Evolutionary conservation across 164 flowering plant genomes (phyloP).

Genomic region (Aristolochia californica): DNA sequence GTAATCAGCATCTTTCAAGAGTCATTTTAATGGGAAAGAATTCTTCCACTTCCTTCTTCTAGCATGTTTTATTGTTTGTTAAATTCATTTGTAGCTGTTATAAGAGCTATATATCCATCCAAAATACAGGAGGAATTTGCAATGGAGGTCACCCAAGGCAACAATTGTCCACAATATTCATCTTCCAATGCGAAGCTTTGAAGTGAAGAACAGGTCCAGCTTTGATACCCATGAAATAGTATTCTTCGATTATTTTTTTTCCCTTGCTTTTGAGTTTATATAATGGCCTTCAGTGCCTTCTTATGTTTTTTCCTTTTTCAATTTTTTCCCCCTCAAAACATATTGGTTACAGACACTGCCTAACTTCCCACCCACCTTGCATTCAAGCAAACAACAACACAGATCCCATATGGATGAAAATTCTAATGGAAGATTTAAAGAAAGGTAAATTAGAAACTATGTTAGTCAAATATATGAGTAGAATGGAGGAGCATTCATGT

Average conservation of each 20-base stretch:
- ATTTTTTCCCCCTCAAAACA: not conserved
- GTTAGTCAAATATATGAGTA: too few relatives aligned
- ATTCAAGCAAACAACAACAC: too few relatives aligned
- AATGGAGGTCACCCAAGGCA: constrained; percentile 59
- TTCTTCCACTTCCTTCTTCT: not conserved
- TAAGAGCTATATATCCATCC: not conserved
- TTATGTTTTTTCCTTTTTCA: not conserved
- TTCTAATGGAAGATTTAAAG: too few relatives aligned
- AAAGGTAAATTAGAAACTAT: too few relatives aligned
- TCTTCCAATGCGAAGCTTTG: constrained; percentile 87
- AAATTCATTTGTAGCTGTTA: not conserved
- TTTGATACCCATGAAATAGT: not conserved
- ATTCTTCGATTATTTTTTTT: not conserved
- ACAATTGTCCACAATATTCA: constrained; percentile 60
- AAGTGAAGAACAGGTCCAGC: constrained; percentile 65
- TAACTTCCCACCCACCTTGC: too few relatives aligned
- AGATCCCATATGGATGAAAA: too few relatives aligned
- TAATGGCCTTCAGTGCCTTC: not conserved
- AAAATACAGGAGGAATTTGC: constrained; percentile 25
- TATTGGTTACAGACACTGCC: not conserved
- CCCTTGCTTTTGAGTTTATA: not conserved
- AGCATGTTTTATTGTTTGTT: not conserved
- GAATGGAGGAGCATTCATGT: too few relatives aligned
- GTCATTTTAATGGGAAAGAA: too few relatives aligned
- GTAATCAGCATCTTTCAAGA: not conserved